Base-by-base conservation (phyloP, 1,284 basidiomycete genomes). In the Tilletia setariae region DNA sequence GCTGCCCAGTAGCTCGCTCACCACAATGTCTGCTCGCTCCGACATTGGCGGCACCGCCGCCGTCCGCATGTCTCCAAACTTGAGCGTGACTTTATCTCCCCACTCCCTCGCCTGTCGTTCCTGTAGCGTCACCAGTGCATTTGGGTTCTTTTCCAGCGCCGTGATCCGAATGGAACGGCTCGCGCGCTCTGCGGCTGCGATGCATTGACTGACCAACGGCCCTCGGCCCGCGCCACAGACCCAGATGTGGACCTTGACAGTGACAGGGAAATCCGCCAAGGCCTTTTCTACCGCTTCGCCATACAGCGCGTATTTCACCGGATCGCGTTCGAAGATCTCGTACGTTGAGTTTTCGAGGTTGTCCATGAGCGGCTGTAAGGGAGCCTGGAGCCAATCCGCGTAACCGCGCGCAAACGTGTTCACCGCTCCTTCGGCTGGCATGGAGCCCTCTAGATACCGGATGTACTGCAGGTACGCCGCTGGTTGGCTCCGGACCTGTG, bases 291-390 rank as follows among this genome's bases (percentile, higher is more conserved):
- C 67, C 9, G 77, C 84, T 86, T 98, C 92, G 84, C 98, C 96
- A 82, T 98, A 99, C 75, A 93, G 90, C 64, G 87, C 84, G 81
- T 99, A 99, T 84, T 99, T 98, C 73, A 98, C 90, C 0, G 96
- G 94, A 85, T 98, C 96, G 78, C 92, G 89, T 81, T 99, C 96
- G 78, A 99, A 99, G 7, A 93, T 93, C 79, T 98, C 92, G 83
- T 99, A 99, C 7, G 94, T 98, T 68, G 90, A 87, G 76, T 92
- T 94, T 79, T 93, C 92, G 68, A 99, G 85, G 82, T 99, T 94
- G 81, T 98, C 94, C 91, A 96, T 94, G 76, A 99, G 84, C 11
- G 96, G 96, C 90, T 95, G 83, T 67, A 99, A 84, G 0, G 96
- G 96, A 9, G 93, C 92, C 84, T 99, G 96, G 25, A 99, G 85